These are phyloP conservation scores for Penicillium crustosum DNA, from an alignment of 2,329 filamentous ascomycete species.

Conservation along the genomic window DNA sequence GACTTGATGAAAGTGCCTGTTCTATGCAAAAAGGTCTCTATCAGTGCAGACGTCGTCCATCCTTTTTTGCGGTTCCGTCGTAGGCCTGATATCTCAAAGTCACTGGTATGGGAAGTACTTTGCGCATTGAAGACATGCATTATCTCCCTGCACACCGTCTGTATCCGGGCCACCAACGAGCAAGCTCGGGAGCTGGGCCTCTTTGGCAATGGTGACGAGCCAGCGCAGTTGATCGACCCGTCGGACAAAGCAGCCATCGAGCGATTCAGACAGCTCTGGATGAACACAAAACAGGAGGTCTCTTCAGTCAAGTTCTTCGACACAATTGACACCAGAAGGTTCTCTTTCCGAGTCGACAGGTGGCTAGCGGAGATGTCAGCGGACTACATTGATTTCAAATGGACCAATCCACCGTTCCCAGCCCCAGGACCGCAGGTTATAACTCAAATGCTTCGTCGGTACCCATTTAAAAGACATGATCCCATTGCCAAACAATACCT, in stretches of 20 bases:
- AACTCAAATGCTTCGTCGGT: background rate
- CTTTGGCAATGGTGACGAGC: constrained; percentile 4
- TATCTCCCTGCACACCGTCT: background rate
- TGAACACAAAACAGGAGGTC: background rate
- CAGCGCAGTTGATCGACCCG: constrained; percentile 1
- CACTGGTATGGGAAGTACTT: background rate
- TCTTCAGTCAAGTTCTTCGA: constrained; percentile 1
- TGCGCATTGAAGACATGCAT: background rate
- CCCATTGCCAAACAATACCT: background rate
- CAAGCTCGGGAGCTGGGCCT: background rate
- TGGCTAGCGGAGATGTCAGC: background rate
- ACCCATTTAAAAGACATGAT: background rate
- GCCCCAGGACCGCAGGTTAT: background rate
- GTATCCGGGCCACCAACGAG: background rate
- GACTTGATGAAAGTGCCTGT: background rate
- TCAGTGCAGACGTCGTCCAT: constrained; percentile 3
- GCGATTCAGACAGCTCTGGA: background rate
- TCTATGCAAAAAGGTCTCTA: background rate
- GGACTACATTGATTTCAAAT: background rate
- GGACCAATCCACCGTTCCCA: background rate
- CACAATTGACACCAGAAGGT: background rate
- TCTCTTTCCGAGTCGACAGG: background rate
- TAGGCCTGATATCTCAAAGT: background rate
- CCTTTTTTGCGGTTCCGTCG: constrained; percentile 5
- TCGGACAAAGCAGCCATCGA: background rate